Base-by-base conservation (phyloP, 306 rosid species). In the Comarum palustre region DNA sequence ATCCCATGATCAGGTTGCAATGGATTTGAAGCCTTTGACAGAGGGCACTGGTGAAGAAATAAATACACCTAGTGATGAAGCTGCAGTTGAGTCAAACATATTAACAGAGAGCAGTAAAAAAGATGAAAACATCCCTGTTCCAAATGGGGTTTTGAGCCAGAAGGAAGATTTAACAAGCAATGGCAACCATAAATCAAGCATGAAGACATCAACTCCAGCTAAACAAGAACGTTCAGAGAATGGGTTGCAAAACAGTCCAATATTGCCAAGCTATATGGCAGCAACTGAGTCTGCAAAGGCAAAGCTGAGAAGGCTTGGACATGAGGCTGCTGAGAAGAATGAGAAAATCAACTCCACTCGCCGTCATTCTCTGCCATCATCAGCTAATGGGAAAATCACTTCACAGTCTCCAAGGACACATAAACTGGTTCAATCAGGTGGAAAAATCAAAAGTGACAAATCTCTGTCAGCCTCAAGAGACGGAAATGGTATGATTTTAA, bases 211-310 rank as follows among this genome's bases (percentile, higher is more conserved):
- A 48, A 65, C 63, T 83, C 87, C 84, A 39, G 84, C 86, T 52
- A 91, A 94, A 85, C 96, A 85, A 82, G 97, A 91, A 68, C 86
- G 83, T 34, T 69, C 84, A 6, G 99, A 94, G 78, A 91, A 91
- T 66, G 97, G 85, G 68, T 32, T 66, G 54, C 96, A 89, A 81
- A 85, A 66, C 76, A 86, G 90, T 86, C 96, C 96, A 64, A 81
- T 84, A 20, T 12, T 95, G 71, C 99, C 96, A 9, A 95, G 99
- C 81, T 95, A 95, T 79, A 95, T 95, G 99, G 92, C 92, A 59
- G 99, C 96, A 75, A 95, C 99, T 78, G 89, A 86, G 87, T 95
- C 99, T 73, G 99, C 96, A 27, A 95, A 83, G 88, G 99, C 99
- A 63, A 95, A 95, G 90, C 82, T 95, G 79, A 92, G 96, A 86